Base-by-base conservation (phyloP, 441 rosid species). In the Syzygium syzygioides region DNA sequence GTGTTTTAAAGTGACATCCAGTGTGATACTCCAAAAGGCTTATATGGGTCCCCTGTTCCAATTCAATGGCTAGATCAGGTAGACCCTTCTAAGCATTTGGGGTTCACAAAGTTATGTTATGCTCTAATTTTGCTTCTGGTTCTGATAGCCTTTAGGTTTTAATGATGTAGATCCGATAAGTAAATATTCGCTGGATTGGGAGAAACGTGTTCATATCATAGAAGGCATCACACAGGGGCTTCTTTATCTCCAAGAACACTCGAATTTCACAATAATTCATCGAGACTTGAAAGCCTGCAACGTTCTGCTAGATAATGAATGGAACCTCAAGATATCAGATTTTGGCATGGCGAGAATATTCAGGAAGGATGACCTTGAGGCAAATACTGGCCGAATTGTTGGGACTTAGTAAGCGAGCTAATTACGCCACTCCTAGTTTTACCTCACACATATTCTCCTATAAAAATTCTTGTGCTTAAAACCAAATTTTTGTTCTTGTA, bases 141-240 rank as follows among this genome's bases (percentile, higher is more conserved):
- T 48, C 30, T 41, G 23, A 83, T 54, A 26, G 56, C 30, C 25
- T 84, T 14, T 23, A 34, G 45, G 71, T 62, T 88, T 11, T 28
- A 30, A 20, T 37, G 30, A 59, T 89, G 80, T 86, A 92, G 92
- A 91, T 57, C 87, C 90, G 1, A 30, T 86, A 1, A 84, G 86
- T 64, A 50, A 85, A 17, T 37, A 8, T 15, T 26, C 14, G 5
- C 86, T 91, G 60, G 91, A 92, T 76, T 92, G 95, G 95, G 41
- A 6, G 62, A 93, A 91, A 85, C 90, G 92, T 9, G 90, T 91
- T 34, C 60, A 54, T 14, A 91, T 92, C 86, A 90, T 92, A 37
- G 89, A 91, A 91, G 93, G 92, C 52, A 56, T 93, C 37, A 88
- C 85, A 66, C 93, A 92, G 55, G 94, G 94, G 71, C 93, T 92